Evolutionary conservation across 371 early-diverging fungal species (phyloP).

Genomic region (Rozella allomycis): DNA sequence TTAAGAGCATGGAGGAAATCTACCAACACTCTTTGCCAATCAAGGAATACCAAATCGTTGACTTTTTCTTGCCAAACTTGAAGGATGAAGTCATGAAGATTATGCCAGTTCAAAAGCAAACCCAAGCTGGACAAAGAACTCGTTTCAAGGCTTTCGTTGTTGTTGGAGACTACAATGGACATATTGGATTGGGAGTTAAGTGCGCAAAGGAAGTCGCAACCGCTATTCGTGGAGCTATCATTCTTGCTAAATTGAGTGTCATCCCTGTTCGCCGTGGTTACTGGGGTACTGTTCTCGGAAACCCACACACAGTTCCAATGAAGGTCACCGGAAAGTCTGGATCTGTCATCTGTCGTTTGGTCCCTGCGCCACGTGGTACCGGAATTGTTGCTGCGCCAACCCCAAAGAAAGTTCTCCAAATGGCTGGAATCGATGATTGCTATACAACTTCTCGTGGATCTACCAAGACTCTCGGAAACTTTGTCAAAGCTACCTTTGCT

Average conservation of each 20-base stretch:
- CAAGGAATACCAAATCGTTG: conserved; percentile 99
- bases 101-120: conserved; percentile 99
- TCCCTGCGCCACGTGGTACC: conserved; percentile 97
- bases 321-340: conserved; percentile 99
- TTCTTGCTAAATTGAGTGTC: conserved; percentile 93
- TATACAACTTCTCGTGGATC: conserved; percentile 90
- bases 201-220: conserved; percentile 98
- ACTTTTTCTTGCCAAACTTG: conserved; percentile 82
- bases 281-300: conserved; percentile 94
- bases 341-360: conserved; percentile 77
- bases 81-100: conserved; percentile 99
- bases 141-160: conserved; percentile 99
- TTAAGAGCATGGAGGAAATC: conserved; percentile 67
- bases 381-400: conserved; percentile 93
- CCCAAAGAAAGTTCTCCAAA: conserved; percentile 90
- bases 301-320: conserved; percentile 95
- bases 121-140: conserved; percentile 98
- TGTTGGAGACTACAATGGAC: conserved; percentile 93
- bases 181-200: conserved; percentile 98
- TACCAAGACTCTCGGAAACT: conserved; percentile 71
- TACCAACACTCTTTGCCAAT: conserved; percentile 93
- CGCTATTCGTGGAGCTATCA: conserved; percentile 95
- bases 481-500: conserved; percentile 96
- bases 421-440: conserved; percentile 97
- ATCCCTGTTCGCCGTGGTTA: conserved; percentile 97